A percentile compares a stretch with the other conserved stretches of the same genome.
phyloP scores from a whole-genome alignment of 306 rosid genomes.

The Amphicarpaea edgeworthii region DNA sequence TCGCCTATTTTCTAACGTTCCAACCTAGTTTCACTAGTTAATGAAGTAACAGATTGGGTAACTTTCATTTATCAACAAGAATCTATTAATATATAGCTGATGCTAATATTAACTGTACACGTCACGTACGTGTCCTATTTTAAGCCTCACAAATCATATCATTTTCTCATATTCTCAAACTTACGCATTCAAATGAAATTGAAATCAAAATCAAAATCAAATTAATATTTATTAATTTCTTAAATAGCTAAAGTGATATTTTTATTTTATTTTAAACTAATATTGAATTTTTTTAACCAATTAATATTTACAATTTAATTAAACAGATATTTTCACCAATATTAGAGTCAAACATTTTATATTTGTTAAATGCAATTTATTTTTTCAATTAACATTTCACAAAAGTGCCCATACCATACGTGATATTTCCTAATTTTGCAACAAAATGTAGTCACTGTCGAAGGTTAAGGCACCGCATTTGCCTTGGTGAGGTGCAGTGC shows the following conservation, averaged over 20 bases:
- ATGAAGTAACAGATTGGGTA: neutral
- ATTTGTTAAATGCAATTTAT: neutral
- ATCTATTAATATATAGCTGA: neutral
- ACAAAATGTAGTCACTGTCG: conserved; percentile 22
- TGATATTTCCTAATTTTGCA: neutral
- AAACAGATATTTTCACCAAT: neutral
- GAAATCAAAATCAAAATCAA: no score
- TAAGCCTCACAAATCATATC: neutral
- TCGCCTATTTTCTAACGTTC: neutral
- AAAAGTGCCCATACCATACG: neutral
- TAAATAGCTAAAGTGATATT: no score
- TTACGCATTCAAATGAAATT: no score
- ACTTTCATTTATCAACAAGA: conserved; percentile 2
- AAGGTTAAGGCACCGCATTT: conserved; percentile 18
- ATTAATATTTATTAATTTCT: no score
- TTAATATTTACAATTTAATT: neutral
- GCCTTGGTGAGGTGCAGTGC: neutral
- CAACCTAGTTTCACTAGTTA: neutral
- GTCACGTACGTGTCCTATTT: neutral
- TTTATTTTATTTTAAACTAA: neutral
- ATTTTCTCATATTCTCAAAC: neutral
- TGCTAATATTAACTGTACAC: neutral
- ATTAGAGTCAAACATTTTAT: neutral
- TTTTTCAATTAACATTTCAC: neutral
- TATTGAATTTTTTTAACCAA: neutral